Percentiles rank a stretch among this genome's conserved stretches.
These are phyloP conservation scores for Limnomonas spitsbergensis DNA, from an alignment of 139 green algal genomes.

Conservation along the genomic window DNA sequence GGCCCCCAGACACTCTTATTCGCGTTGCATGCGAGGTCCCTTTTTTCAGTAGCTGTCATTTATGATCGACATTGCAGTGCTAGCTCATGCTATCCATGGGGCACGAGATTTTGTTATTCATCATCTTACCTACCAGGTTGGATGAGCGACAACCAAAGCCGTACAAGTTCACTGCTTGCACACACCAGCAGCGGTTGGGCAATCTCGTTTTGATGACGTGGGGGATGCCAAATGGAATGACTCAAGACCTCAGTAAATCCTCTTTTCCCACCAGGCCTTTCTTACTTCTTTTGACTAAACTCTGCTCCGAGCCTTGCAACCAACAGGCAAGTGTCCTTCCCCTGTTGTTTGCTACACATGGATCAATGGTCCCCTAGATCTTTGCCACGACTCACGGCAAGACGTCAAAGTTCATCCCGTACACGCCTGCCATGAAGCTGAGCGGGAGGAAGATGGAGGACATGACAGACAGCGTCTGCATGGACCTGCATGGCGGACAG, in stretches of 20 bases:
- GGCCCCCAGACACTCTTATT: neutral
- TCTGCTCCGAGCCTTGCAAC: neutral
- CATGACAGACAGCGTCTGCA: constrained; percentile 20
- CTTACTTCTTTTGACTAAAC: neutral
- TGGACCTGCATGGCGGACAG: constrained; percentile 19
- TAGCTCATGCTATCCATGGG: too few species aligned
- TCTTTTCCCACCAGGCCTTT: neutral
- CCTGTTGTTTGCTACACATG: neutral
- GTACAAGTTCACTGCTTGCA: too few species aligned
- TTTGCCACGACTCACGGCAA: constrained; percentile 21
- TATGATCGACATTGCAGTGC: too few species aligned
- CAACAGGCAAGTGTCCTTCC: neutral
- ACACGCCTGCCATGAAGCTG: constrained; percentile 41
- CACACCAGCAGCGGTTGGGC: too few species aligned
- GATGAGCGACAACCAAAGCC: too few species aligned
- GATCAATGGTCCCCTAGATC: neutral
- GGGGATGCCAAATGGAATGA: too few species aligned
- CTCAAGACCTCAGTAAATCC: neutral
- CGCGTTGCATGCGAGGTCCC: neutral
- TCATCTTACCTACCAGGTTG: too few species aligned
- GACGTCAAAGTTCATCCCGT: constrained; percentile 49
- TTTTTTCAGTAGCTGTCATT: too few species aligned
- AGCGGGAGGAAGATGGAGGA: constrained; percentile 29
- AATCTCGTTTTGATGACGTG: too few species aligned
- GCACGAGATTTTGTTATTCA: too few species aligned